phyloP scores from a whole-genome alignment of 495 filamentous ascomycete genomes.

The Penicillium egyptiacum region DNA sequence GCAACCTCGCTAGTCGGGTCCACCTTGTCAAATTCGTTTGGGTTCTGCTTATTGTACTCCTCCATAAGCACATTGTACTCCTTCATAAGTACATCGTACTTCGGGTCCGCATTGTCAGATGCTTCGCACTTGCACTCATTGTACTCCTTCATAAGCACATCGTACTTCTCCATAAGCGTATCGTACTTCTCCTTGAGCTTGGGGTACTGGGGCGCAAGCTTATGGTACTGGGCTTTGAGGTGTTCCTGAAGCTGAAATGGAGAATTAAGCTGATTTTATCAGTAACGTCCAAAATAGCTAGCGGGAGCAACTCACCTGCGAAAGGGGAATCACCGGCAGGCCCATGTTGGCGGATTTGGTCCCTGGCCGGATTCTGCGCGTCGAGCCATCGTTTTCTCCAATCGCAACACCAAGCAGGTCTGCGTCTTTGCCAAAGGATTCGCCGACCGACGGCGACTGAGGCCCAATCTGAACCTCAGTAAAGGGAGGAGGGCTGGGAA shows the following conservation, averaged over 20 bases:
- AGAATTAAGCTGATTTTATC: constrained; percentile 71
- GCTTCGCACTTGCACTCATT: constrained; percentile 46
- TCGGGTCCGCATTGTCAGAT: constrained; percentile 57
- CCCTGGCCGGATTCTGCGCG: constrained; percentile 85
- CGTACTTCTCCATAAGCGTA: no score
- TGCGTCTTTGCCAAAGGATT: constrained; percentile 44
- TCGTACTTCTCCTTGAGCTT: no score
- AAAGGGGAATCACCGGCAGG: constrained; percentile 79
- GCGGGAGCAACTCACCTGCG: constrained; percentile 59
- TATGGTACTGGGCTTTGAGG: constrained; percentile 83
- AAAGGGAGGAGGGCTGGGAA: constrained; percentile 85
- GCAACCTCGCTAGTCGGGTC: background rate
- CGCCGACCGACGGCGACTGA: constrained; percentile 69
- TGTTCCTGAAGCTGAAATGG: constrained; percentile 99
- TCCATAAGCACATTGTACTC: no score
- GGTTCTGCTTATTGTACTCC: no score
- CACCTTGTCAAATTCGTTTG: background rate
- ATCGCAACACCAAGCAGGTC: constrained; percentile 44
- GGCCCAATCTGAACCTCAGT: constrained; percentile 88
- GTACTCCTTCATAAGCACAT: background rate
- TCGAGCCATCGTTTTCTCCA: constrained; percentile 63
- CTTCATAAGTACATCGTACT: no score
- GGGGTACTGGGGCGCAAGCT: constrained; percentile 53
- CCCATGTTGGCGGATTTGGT: constrained; percentile 92
- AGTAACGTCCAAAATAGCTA: constrained; percentile 12